Base-by-base conservation (phyloP, 768 basidiomycete species). In the Pulveroboletus sp. region DNA sequence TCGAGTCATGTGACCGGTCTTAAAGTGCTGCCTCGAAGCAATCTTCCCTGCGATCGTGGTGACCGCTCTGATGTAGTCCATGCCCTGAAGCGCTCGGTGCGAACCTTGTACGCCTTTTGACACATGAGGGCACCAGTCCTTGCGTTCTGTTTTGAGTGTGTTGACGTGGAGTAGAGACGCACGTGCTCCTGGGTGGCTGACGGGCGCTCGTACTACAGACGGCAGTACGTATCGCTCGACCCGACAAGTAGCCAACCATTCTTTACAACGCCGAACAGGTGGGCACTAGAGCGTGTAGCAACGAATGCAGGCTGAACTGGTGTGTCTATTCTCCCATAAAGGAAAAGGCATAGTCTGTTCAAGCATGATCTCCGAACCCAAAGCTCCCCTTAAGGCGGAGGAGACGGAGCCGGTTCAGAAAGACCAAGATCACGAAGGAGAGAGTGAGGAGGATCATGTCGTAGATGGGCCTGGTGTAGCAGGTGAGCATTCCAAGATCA, bases 11-110 rank as follows among this genome's bases (percentile, higher is more conserved):
- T 56, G 55, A 43, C 14, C 1, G 84, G 84, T 54, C 77, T 89
- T 51, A 21, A 21, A 21, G 21, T 21, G 21, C 4, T 21, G 21
- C 21, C 21, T 21, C 21, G 21, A 21, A 21, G 21, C 21, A 21
- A 4, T 4, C 21, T 21, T 21, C 21, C 21, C 2, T 4, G 21
- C 21, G 21, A 21, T 21, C 21, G 21, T 21, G 7, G 89, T 90
- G 49, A 90, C 89, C 14, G 87, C 89, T 3, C 82, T 93, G 89
- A 91, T 65, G 89, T 86, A 38, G 84, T 85, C n/a, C 85, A 85
- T 47, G 83, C 83, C 37, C 71, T 85, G 51, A 85, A 85, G 73
- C 79, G 81, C 37, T 83, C 82, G 15, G 83, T 83, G 28, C 79
- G 86, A 59, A 90, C 86, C 27, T 76, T 90, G 35, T 90, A 89